Base-by-base conservation (phyloP, 305 asterid species). In the Fraxinus velutina region DNA sequence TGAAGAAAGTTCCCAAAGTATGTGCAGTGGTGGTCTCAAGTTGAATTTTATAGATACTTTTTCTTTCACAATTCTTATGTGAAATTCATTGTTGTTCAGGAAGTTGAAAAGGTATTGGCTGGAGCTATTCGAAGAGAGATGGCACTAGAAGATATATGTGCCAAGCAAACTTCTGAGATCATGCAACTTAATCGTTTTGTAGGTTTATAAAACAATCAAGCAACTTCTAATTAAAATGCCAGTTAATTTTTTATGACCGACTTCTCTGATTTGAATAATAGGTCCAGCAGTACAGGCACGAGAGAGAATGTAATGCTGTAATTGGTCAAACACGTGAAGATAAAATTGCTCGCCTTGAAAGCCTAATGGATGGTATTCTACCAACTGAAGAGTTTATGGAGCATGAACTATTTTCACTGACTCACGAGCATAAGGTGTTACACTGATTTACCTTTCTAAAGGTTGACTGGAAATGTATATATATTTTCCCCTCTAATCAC, bases 101-200 rank as follows among this genome's bases (percentile, higher is more conserved):
- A 97, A 70, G 99, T 96, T 33, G 98, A 94, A 84, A 96, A 88
- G 88, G 99, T 96, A 73, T 88, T 96, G 89, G 94, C 99, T 52
- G 99, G 98, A 81, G 97, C 98, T 55, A 94, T 96, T 87, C 90
- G 98, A 75, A 94, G 99, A 88, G 99, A 96, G 93, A 96, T 94
- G 98, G 98, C 99, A 85, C 82, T 94, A 64, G 99, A 96, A 90
- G 98, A 93, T 87, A 83, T 92, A 68, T 94, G 94, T 86, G 83
- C 91, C 64, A 92, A 90, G 85, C 96, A 93, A 84, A 89, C 83
- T 75, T 86, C 93, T 72, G 98, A 96, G 88, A 93, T 96, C 87
- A 88, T 86, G 90, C 97, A 92, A 83, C 98, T 96, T 79, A 92
- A 94, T 79, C 97, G 97, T 77, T 85, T 96, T 97, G 98, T 96